Percentiles rank a stretch among this genome's conserved stretches.
phyloP scores from a whole-genome alignment of 441 rosid genomes.

The Populus tomentosa region DNA sequence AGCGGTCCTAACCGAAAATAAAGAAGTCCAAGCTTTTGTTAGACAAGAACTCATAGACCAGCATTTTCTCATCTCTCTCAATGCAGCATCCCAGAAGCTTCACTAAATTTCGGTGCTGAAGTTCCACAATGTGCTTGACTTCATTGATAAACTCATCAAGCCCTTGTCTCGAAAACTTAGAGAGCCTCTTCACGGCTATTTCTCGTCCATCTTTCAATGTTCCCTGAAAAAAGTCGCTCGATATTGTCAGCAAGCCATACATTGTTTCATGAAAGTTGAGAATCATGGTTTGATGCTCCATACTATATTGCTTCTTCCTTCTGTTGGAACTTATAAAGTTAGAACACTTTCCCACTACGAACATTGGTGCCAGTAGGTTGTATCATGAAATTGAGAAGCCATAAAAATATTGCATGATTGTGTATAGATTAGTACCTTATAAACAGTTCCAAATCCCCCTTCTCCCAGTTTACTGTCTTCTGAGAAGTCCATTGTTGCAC shows the following conservation, averaged over 20 bases:
- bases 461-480: conserved; percentile 56
- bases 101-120: too few relatives aligned
- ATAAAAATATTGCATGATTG: too few relatives aligned
- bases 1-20: not conserved
- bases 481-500: conserved; percentile 59
- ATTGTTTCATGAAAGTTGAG: not conserved
- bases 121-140: not conserved
- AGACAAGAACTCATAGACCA: too few relatives aligned
- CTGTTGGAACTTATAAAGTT: too few relatives aligned
- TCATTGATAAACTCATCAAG: not conserved
- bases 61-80: too few relatives aligned
- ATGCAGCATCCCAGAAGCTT: too few relatives aligned
- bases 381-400: not conserved
- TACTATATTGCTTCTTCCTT: too few relatives aligned
- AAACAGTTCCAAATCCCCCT: conserved; percentile 75
- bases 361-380: not conserved
- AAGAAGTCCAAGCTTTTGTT: too few relatives aligned
- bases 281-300: not conserved
- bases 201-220: conserved; percentile 46
- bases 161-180: conserved; percentile 49
- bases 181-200: conserved; percentile 55
- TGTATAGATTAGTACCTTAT: not conserved
- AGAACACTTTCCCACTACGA: too few relatives aligned
- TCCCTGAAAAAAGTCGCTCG: conserved; percentile 41
- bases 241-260: not conserved